Evolutionary conservation across 352 stramenopile species (phyloP).

Genomic region (Thraustotheca clavata): DNA sequence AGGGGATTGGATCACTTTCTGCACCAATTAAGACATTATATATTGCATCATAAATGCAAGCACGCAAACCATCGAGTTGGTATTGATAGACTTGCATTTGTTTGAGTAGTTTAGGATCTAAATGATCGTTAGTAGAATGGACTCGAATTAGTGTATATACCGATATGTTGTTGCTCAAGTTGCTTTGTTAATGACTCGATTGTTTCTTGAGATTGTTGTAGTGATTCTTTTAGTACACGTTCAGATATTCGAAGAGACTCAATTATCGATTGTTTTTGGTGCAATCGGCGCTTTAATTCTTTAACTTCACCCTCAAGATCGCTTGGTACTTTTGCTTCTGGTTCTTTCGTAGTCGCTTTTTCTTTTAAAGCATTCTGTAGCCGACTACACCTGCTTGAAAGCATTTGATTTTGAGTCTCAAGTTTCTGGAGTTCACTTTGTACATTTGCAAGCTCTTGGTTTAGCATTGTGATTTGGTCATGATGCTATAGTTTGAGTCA

Average conservation of each 20-base stretch:
- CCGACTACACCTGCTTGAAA: background rate
- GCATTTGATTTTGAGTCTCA: background rate
- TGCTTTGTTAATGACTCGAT: background rate
- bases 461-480: background rate
- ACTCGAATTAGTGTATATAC: background rate
- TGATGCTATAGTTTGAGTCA: background rate
- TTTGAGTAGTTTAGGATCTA: background rate
- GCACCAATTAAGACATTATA: background rate
- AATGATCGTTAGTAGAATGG: background rate
- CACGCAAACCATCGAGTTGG: slow-evolving; percentile 11
- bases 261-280: slow-evolving; percentile 2
- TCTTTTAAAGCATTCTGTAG: background rate
- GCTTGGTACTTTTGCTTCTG: background rate
- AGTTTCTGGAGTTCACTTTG: background rate
- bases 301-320: background rate
- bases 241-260: slow-evolving; percentile 8
- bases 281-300: slow-evolving; percentile 7
- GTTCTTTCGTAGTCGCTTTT: background rate
- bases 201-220: background rate
- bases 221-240: background rate
- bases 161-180: background rate
- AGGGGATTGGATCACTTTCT: background rate
- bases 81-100: background rate
- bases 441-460: background rate
- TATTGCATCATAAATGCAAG: slow-evolving; percentile 12